Evolutionary conservation across 73 alveolate genomes (phyloP), one percentile per base, ranked within the genome.

Genomic region (Stentor roeselii): DNA sequence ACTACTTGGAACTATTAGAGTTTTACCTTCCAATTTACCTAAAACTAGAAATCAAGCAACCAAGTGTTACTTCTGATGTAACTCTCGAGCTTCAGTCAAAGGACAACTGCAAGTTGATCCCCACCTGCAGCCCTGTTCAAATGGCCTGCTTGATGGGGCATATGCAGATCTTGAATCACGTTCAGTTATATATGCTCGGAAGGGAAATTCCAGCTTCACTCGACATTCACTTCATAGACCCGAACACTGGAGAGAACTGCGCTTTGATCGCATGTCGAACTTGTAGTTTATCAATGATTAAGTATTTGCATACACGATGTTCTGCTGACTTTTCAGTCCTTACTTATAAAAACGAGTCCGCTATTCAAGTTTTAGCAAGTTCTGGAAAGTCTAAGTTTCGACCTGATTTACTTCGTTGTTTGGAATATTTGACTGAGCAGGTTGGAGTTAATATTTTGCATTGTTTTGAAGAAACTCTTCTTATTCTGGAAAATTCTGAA

Each of bases 171-270:
- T 61, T 61, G 42, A 30, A 61, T n/a, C 27, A 14, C 27, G 58
- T 61, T 36, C 42, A 61, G 6, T 14, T 11, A 61, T 61, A 61
- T 35, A 11, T 61, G 11, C 60, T 14, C 6, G 42, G 27, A 11
- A 14, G 21, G 27, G 27, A 11, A 61, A 11, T 30, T 14, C 82
- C 82, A 30, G 14, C 21, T 35, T 11, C 37, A 6, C 27, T 61
- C 6, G 42, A 61, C 27, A 61, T 61, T 14, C 82, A 61, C 42
- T n/a, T 6, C 27, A 61, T 61, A 11, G 82, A 61, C 27, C 11
- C 14, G 14, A 61, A 30, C 14, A 61, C 82, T 14, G 82, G 82
- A 30, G 82, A 61, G 27, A 61, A 61, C 42, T 61, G 82, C 38
- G 82, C 82, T 6, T 6, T 61, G 6, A 61, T 61, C 38, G 82